Conservation (phyloP, 2,329 filamentous ascomycete species). For the Colletotrichum tamarilloi region DNA sequence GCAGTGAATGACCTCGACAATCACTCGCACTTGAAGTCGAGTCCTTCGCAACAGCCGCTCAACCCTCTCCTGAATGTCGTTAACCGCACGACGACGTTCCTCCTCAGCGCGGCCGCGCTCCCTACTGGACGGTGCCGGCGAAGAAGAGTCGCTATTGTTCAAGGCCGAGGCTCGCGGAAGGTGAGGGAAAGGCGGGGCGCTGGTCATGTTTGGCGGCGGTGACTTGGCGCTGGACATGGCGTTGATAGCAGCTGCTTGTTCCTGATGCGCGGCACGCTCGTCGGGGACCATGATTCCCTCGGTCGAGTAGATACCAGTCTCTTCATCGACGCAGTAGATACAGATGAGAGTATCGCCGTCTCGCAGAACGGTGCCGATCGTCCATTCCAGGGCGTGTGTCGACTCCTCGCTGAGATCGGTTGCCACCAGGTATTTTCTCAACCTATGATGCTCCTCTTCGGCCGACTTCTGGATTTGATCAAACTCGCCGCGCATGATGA, state of each 20-base stretch:
- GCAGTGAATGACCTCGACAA: constrained; percentile 97
- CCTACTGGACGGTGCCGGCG: constrained; percentile 59
- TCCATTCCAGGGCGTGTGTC: constrained; percentile 96
- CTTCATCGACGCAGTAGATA: constrained; percentile 94
- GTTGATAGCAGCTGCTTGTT: constrained; percentile 79
- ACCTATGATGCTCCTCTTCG: constrained; percentile 79
- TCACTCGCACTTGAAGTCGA: constrained; percentile 88
- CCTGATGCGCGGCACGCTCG: constrained; percentile 79
- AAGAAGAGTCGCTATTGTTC: constrained; percentile 50
- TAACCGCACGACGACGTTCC: constrained; percentile 83
- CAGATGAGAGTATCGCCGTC: constrained; percentile 95
- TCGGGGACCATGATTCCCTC: constrained; percentile 72
- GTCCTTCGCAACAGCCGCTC: constrained; percentile 91
- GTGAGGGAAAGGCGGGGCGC: constrained; percentile 45
- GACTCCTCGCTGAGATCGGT: constrained; percentile 96
- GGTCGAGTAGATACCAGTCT: constrained; percentile 67
- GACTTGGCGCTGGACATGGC: constrained; percentile 63
- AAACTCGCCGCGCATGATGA: constrained; percentile 91
- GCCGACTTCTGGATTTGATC: constrained; percentile 79
- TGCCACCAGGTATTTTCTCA: constrained; percentile 94
- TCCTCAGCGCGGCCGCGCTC: constrained; percentile 74
- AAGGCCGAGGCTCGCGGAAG: constrained; percentile 47
- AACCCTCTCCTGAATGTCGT: constrained; percentile 85
- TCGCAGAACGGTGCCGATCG: constrained; percentile 91
- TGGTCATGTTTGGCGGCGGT: constrained; percentile 38